Percentiles rank a stretch among this genome's conserved stretches.
These are phyloP conservation scores for Hamamelis virginiana DNA, from an alignment of 164 flowering plant species.

Conservation along the genomic window DNA sequence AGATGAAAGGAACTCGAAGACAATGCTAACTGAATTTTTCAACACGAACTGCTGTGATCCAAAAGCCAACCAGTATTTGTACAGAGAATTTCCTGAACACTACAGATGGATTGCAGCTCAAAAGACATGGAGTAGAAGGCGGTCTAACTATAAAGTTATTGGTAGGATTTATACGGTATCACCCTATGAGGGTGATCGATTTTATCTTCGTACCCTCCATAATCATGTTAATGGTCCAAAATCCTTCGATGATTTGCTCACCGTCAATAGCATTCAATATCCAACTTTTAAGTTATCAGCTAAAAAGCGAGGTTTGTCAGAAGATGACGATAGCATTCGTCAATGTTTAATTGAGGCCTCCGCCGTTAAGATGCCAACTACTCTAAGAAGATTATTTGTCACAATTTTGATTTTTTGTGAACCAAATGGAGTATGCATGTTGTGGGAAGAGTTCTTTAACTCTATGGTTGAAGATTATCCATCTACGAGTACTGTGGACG, in stretches of 20 bases:
- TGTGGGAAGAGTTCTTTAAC: constrained; percentile 11
- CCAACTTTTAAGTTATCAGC: not conserved
- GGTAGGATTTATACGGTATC: not conserved
- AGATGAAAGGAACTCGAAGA: not conserved
- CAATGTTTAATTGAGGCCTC: not conserved
- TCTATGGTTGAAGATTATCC: too few species aligned
- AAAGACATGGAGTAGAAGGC: not conserved
- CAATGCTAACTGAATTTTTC: constrained; percentile 12
- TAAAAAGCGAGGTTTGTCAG: not conserved
- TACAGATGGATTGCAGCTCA: not conserved
- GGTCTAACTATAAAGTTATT: not conserved
- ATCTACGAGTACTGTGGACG: too few species aligned
- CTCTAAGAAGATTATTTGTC: constrained; percentile 8
- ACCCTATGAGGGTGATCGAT: not conserved
- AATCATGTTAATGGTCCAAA: constrained; percentile 1
- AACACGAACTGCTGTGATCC: not conserved
- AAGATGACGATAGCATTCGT: constrained; percentile 3
- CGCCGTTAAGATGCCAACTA: not conserved
- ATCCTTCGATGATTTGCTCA: constrained; percentile 3
- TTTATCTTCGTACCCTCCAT: not conserved
- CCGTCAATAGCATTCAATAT: not conserved
- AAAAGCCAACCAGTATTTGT: not conserved
- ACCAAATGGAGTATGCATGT: not conserved
- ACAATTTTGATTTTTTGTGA: constrained; percentile 2
- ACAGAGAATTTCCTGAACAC: constrained; percentile 3